Conservation (phyloP, 2,329 filamentous ascomycete genomes). For the Lachnellula suecica region DNA sequence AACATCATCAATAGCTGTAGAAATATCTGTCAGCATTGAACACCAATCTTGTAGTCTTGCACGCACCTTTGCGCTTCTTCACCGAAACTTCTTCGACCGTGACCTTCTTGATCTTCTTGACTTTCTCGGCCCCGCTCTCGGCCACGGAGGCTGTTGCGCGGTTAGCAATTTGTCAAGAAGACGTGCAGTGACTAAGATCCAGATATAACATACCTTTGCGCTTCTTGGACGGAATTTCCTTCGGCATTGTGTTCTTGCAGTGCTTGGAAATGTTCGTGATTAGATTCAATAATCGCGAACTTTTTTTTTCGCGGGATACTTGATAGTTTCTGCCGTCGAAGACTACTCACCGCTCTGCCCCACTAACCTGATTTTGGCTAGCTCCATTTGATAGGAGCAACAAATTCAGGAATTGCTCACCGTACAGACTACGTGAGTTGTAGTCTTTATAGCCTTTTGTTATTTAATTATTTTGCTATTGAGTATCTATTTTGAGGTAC, state of each 20-base stretch:
- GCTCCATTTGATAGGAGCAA: no score
- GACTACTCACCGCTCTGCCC: no score
- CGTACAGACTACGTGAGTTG: no score
- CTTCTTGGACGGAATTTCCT: constrained; percentile 54
- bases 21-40: not conserved
- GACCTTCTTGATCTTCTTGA: constrained; percentile 40
- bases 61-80: constrained; percentile 36
- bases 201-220: constrained; percentile 43
- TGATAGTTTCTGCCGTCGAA: no score
- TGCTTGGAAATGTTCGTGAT: not conserved
- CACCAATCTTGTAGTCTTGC: not conserved
- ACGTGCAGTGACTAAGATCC: not conserved
- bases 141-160: constrained; percentile 34
- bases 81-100: constrained; percentile 20
- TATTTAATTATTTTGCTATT: no score
- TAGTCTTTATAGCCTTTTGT: no score
- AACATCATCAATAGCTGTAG: constrained; percentile 31
- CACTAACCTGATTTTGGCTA: no score
- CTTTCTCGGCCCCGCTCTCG: constrained; percentile 32
- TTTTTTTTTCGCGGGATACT: no score
- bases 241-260: constrained; percentile 48
- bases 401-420: no score
- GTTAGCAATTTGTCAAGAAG: no score
- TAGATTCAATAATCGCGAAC: not conserved
- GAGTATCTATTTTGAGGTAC: no score